A percentile compares a stretch with the other conserved stretches of the same genome.
These are phyloP conservation scores for Coriolopsis trogii DNA, from an alignment of 1,284 basidiomycete genomes.

Conservation along the genomic window DNA sequence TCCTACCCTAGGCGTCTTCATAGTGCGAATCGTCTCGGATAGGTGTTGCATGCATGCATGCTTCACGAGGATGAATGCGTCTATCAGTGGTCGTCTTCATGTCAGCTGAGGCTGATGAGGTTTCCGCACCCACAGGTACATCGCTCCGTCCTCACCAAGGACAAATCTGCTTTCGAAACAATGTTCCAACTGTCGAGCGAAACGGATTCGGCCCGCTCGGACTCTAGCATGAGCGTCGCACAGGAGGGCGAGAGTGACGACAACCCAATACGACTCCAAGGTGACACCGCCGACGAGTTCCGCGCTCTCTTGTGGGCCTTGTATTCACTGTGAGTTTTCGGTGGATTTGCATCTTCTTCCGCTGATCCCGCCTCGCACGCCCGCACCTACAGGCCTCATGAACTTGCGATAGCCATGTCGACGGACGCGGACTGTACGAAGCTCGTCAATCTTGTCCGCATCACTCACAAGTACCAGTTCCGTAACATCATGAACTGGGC, in stretches of 20 bases:
- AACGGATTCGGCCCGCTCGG: constrained; percentile 35
- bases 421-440: constrained; percentile 43
- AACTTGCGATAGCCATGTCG: constrained; percentile 47
- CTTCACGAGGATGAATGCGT: no score
- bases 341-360: no score
- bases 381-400: constrained; percentile 42
- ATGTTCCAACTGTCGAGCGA: constrained; percentile 40
- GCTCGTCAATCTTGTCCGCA: constrained; percentile 50
- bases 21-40: no score
- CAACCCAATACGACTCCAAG: constrained; percentile 40
- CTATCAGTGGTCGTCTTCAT: neutral
- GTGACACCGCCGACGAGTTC: constrained; percentile 40
- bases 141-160: constrained; percentile 36
- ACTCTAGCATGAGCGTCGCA: constrained; percentile 33
- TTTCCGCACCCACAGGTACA: constrained; percentile 29
- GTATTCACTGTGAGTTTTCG: constrained; percentile 41
- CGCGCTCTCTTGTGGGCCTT: constrained; percentile 39
- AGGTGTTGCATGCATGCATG: no score
- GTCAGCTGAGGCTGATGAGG: neutral
- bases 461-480: constrained; percentile 61
- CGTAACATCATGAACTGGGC: constrained; percentile 54
- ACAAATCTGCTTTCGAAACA: constrained; percentile 40
- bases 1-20: no score
- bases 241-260: constrained; percentile 39
- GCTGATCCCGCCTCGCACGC: no score